A percentile compares a stretch with the other conserved stretches of the same genome.
Conservation (phyloP, 176 grass and related monocot genomes). For the Musa acuminata region DNA sequence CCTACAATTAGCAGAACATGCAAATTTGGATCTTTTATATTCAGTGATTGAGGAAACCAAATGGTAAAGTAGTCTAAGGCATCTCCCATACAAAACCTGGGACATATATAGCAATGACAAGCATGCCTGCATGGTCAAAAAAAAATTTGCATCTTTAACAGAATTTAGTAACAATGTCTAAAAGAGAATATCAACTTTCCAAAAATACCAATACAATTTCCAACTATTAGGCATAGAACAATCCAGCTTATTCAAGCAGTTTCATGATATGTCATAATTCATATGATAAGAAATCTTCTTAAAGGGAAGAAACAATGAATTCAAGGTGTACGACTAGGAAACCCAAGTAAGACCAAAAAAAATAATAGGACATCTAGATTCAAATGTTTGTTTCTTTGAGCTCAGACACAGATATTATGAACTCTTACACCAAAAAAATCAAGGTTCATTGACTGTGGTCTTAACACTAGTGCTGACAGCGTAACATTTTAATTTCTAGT, state of each 20-base stretch:
- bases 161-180: too few species aligned
- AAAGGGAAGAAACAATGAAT: not conserved
- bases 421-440: not conserved
- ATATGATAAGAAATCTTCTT: not conserved
- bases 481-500: not conserved
- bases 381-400: not conserved
- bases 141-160: too few species aligned
- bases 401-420: not conserved
- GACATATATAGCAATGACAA: not conserved
- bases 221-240: not conserved
- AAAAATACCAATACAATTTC: not conserved
- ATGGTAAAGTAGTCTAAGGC: not conserved
- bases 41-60: not conserved
- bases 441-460: not conserved
- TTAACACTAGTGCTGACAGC: not conserved
- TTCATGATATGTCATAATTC: too few species aligned
- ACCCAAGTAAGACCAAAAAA: not conserved
- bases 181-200: too few species aligned
- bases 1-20: not conserved
- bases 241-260: too few species aligned
- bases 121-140: not conserved
- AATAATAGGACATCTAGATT: not conserved
- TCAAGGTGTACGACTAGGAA: not conserved
- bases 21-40: not conserved
- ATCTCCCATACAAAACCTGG: not conserved